Percentiles rank a stretch among this genome's conserved stretches.
These are phyloP conservation scores for Penicillium sp. DNA, from an alignment of 2,329 filamentous ascomycete genomes.

Conservation along the genomic window DNA sequence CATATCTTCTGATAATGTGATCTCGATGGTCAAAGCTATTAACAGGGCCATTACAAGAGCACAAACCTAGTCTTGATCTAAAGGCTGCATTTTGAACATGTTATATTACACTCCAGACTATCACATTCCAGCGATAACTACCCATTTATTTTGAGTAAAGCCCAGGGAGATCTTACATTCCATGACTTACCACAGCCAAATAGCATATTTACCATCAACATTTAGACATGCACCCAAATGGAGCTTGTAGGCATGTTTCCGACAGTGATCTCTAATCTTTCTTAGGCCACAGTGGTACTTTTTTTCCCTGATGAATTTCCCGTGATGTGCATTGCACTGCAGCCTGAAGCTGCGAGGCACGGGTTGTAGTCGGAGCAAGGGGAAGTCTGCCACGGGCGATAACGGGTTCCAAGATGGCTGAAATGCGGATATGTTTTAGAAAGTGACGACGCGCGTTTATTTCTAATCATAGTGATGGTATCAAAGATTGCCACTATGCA, in stretches of 20 bases:
- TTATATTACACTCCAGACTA: background rate
- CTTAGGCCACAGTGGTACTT: background rate
- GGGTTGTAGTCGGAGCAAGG: background rate
- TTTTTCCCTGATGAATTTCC: background rate
- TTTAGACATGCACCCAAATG: background rate
- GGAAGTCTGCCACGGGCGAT: background rate
- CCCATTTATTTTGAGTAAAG: background rate
- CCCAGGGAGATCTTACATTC: background rate
- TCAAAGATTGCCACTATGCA: background rate
- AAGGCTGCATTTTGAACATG: background rate
- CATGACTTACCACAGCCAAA: background rate
- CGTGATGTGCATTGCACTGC: background rate
- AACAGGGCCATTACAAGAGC: slow-evolving; percentile 5
- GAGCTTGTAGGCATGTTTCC: background rate
- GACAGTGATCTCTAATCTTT: background rate
- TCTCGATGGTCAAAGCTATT: slow-evolving; percentile 8
- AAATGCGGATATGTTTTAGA: background rate
- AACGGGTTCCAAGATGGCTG: background rate
- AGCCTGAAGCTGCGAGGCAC: background rate
- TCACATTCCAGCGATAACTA: background rate
- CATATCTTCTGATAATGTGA: slow-evolving; percentile 5
- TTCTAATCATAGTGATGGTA: background rate
- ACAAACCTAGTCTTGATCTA: background rate
- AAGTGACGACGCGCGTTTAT: background rate
- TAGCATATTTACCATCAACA: background rate